phyloP scores from a whole-genome alignment of 441 rosid genomes.

The Populus hybrid region DNA sequence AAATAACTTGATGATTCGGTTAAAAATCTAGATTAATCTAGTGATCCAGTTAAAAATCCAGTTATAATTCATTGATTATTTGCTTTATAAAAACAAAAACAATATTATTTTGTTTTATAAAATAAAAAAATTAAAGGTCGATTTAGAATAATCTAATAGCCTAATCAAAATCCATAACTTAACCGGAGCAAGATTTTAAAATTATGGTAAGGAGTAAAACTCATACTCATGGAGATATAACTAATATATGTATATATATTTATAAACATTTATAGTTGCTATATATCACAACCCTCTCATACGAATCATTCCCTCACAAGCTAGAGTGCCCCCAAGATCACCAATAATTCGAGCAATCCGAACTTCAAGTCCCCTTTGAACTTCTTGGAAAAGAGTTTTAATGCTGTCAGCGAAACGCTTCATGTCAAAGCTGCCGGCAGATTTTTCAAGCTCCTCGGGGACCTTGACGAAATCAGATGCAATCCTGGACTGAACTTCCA shows the following conservation, averaged over 20 bases:
- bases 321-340: slow-evolving; percentile 78
- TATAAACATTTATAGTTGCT: not conserved
- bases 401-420: slow-evolving; percentile 61
- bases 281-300: slow-evolving; percentile 33
- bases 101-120: too few relatives aligned
- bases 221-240: not conserved
- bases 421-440: slow-evolving; percentile 47
- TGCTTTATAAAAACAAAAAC: fast-evolving
- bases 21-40: too few relatives aligned
- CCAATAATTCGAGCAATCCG: slow-evolving; percentile 81
- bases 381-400: slow-evolving; percentile 61
- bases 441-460: slow-evolving; percentile 42
- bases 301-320: slow-evolving; percentile 75
- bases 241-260: not conserved
- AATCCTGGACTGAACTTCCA: slow-evolving; percentile 73
- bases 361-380: slow-evolving; percentile 86
- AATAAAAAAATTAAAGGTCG: too few relatives aligned
- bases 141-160: not conserved
- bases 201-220: not conserved
- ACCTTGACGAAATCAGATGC: slow-evolving; percentile 45
- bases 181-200: too few relatives aligned
- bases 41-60: too few relatives aligned
- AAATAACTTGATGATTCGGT: too few relatives aligned
- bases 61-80: too few relatives aligned
- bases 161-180: too few relatives aligned